Conservation (phyloP, 805 yeast genomes). For the Ogataea pilisensis region DNA sequence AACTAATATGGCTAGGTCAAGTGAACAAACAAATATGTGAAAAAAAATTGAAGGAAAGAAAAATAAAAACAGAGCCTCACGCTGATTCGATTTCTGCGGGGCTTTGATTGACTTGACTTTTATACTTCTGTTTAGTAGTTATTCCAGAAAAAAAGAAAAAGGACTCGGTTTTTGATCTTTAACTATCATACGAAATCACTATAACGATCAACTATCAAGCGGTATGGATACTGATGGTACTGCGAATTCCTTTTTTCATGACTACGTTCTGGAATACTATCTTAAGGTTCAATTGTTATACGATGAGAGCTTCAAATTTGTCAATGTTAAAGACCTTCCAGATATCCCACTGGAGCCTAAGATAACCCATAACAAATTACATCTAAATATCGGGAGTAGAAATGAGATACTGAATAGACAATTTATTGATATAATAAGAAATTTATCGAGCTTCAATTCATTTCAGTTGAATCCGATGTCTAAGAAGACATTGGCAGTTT, state of each 20-base stretch:
- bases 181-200: too few relatives aligned
- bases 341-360: slow-evolving; percentile 18
- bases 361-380: slow-evolving; percentile 15
- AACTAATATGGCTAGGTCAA: too few relatives aligned
- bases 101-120: too few relatives aligned
- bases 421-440: slow-evolving; percentile 14
- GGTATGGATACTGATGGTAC: not conserved
- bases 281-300: slow-evolving; percentile 24
- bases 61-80: not conserved
- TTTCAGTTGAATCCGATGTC: slow-evolving; percentile 15
- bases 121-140: too few relatives aligned
- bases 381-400: slow-evolving; percentile 20
- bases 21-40: too few relatives aligned
- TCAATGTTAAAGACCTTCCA: slow-evolving; percentile 18
- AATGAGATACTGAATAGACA: slow-evolving; percentile 22
- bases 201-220: not conserved
- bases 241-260: slow-evolving; percentile 7
- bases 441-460: slow-evolving; percentile 12
- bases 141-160: too few relatives aligned
- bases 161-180: too few relatives aligned
- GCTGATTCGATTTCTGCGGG: too few relatives aligned
- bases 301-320: slow-evolving; percentile 19
- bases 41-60: too few relatives aligned
- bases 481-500: slow-evolving; percentile 10
- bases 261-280: slow-evolving; percentile 24